Evolutionary conservation across 2,329 filamentous ascomycete species (phyloP).

Genomic region (Fusarium sterilihyphosum): DNA sequence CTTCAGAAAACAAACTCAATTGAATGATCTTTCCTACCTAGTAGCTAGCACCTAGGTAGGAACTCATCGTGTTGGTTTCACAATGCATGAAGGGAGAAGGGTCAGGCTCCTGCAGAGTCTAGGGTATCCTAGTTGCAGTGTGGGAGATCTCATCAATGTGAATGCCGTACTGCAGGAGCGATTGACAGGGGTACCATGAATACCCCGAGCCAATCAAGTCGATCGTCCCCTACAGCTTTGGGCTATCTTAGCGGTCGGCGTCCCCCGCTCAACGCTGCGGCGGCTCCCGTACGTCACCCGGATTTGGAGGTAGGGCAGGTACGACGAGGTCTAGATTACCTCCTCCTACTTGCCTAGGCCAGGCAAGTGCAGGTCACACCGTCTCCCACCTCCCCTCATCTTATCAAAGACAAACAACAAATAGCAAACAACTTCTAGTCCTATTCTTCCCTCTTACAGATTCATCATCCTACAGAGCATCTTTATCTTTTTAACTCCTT

Average conservation of each 20-base stretch:
- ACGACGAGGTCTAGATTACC: background rate
- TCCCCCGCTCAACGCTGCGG: slow-evolving; percentile 38
- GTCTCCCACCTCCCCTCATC: slow-evolving; percentile 22
- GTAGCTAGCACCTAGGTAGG: too few relatives aligned
- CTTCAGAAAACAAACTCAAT: background rate
- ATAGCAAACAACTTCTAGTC: background rate
- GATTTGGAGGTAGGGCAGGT: slow-evolving; percentile 19
- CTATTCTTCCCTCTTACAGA: background rate
- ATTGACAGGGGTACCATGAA: slow-evolving; percentile 19
- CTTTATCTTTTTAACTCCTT: background rate
- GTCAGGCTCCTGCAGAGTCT: slow-evolving; percentile 2
- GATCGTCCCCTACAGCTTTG: slow-evolving; percentile 24
- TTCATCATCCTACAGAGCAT: background rate
- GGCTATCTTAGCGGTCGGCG: slow-evolving; percentile 32
- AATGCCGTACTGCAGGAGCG: slow-evolving; percentile 11
- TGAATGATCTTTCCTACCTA: too few relatives aligned
- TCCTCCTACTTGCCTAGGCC: slow-evolving; percentile 11
- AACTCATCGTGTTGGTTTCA: background rate
- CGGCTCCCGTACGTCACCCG: slow-evolving; percentile 37
- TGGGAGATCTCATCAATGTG: background rate
- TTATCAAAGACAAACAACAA: slow-evolving; percentile 5
- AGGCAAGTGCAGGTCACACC: slow-evolving; percentile 36
- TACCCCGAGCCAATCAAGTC: slow-evolving; percentile 28
- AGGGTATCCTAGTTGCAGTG: slow-evolving; percentile 19
- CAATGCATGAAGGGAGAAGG: background rate